Evolutionary conservation across 2,329 filamentous ascomycete species (phyloP), one percentile per base, ranked within the genome.

Genomic region (Clonostachys solani): DNA sequence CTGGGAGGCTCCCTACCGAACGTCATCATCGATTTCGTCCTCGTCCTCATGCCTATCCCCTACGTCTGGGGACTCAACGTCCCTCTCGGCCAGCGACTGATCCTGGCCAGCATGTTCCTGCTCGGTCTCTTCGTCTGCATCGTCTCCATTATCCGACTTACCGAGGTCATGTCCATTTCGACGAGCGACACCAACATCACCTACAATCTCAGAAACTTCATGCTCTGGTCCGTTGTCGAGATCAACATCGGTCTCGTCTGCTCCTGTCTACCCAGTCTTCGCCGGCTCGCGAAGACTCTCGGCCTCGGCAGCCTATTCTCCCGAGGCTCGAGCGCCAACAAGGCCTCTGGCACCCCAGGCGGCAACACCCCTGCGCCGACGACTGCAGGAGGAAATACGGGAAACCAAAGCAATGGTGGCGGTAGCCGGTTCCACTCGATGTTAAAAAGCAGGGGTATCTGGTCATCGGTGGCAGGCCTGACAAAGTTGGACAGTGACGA

Each of bases 51-150:
- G 36, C 73, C 74, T 17, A 61, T 77, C 41, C 62, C 64, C 9
- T 67, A 68, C n/a, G 63, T 77, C 3, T 69, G 68, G 54, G 56
- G 61, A 40, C 61, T 75, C 13, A 66, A 74, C 47, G 62, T 75
- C 41, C 64, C 63, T 7, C 52, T 48, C 6, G 54, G 53, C 3
- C 63, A 68, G 33, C 73, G 69, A 49, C 50, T 65, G 8, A 61
- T 60, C 4, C 47, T 73, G 40, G 61, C 63, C 17, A 54, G 58
- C 17, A 58, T 72, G 23, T 72, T 73, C 51, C 52, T 60, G 2
- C 54, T 72, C 5, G 69, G 70, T 38, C 58, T 65, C 12, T 65
- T 60, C 12, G 55, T 64, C 16, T 59, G 66, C 43, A 57, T 59
- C 47, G 57, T 55, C 5, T 59, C 56, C 18, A 57, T 57, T 34